Conservation (phyloP, 2,329 filamentous ascomycete genomes). For the Mycogone perniciosa region DNA sequence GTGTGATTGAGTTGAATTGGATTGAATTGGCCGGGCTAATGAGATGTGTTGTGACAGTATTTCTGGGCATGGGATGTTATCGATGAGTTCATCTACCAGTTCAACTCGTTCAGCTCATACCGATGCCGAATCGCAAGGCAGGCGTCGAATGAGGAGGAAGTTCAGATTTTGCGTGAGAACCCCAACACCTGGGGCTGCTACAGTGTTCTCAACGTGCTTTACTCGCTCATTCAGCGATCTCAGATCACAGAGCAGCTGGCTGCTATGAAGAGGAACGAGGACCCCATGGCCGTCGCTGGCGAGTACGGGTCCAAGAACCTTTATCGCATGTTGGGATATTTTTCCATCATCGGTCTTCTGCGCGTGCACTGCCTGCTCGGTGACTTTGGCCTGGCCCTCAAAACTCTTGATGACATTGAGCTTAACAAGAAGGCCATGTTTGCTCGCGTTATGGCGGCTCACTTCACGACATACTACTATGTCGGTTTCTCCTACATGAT, state of each 20-base stretch:
- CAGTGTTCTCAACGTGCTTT: constrained; percentile 97
- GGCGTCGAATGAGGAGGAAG: constrained; percentile 84
- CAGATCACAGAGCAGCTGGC: constrained; percentile 97
- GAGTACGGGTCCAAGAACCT: constrained; percentile 92
- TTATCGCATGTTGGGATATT: constrained; percentile 98
- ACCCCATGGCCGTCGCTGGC: constrained; percentile 78
- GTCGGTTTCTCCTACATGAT: constrained; percentile 99
- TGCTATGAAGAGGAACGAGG: constrained; percentile 90
- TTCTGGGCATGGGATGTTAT: constrained; percentile 99
- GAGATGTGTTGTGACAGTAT: constrained; percentile 52
- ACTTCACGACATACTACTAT: constrained; percentile 99
- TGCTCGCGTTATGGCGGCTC: constrained; percentile 96
- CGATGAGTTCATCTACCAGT: constrained; percentile 99
- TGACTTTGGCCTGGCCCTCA: constrained; percentile 95
- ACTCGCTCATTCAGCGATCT: constrained; percentile 96
- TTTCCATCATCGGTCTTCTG: constrained; percentile 95
- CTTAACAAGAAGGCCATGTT: constrained; percentile 99
- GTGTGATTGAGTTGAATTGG: background rate
- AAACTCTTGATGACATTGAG: constrained; percentile 98
- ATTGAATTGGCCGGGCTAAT: constrained; percentile 7
- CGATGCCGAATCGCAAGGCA: constrained; percentile 82
- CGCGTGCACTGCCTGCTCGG: constrained; percentile 94
- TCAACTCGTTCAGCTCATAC: constrained; percentile 99
- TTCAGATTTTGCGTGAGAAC: constrained; percentile 86
- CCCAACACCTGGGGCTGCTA: constrained; percentile 99